These are phyloP conservation scores for Podaxis sp. DNA, from an alignment of 768 basidiomycete species.

Conservation along the genomic window DNA sequence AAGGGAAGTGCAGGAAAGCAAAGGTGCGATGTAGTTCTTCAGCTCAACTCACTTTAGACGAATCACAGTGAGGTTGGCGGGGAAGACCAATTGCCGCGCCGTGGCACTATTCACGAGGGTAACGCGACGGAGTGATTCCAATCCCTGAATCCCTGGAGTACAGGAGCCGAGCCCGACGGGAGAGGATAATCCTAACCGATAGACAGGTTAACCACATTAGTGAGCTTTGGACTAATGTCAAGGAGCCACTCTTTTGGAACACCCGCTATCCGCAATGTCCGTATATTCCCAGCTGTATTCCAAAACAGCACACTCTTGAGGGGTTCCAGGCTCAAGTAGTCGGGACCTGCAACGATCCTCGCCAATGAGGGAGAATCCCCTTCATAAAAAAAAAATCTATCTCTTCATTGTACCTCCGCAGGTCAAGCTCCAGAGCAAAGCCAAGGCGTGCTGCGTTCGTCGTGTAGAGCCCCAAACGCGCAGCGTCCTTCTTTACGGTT, in stretches of 20 bases:
- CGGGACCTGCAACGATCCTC: not conserved
- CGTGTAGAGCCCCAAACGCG: not conserved
- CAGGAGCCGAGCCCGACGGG: not conserved
- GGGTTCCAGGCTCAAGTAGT: not conserved
- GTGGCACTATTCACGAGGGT: not conserved
- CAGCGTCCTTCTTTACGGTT: not conserved
- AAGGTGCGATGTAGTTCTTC: not conserved
- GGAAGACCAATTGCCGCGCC: not conserved
- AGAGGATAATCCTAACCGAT: not conserved
- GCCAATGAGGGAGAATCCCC: not conserved
- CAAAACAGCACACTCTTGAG: not conserved
- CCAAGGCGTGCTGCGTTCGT: not conserved
- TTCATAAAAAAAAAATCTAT: not conserved
- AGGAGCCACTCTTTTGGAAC: not conserved
- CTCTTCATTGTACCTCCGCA: not conserved
- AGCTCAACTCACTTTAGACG: not conserved
- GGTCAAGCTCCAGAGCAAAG: not conserved
- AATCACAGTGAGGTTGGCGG: not conserved
- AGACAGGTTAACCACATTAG: not conserved
- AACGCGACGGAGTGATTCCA: not conserved
- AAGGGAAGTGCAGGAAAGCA: not conserved
- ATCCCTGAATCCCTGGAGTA: not conserved
- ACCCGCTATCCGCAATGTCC: not conserved
- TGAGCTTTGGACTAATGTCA: not conserved
- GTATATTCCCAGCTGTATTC: not conserved